Base-by-base conservation (phyloP, 805 yeast genomes). In the Yamadazyma sp. region DNA sequence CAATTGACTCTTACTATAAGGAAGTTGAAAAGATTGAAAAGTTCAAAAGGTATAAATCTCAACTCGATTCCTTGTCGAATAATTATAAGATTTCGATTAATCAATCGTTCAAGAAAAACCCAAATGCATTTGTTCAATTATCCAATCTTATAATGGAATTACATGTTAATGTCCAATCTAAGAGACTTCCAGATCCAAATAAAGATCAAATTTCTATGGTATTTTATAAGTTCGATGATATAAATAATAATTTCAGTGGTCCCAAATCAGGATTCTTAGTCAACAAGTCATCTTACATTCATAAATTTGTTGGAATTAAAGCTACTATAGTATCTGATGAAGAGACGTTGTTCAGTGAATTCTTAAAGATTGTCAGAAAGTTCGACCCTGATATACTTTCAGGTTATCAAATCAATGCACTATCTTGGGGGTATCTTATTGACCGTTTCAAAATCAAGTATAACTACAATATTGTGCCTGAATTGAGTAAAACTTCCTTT, bases 401-500 rank as follows among this genome's bases (percentile, higher is more conserved):
- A 0, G 98, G 97, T 0, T 93, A 74, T 54, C 98, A 93, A 50
- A 71, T 86, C 5, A 84, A 86, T 43, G 62, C 80, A 1, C 49
- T 74, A 0, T 86, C 97, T 0, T 91, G 98, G 98, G 98, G 98
- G 0, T 93, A 85, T 49, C 35, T 89, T 0, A 69, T 85, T 17
- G 93, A 85, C 34, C 56, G 98, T 30, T 70, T 75, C 37, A 53
- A 64, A 12, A 42, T 39, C 0, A 58, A 52, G 2, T 69, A 69
- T 48, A 74, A 73, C 2, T 57, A 71, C 9, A 82, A 86, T 45
- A 44, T 87, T 3, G 54, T 73, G n/a, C 62, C 68, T 0, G 73
- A 76, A 27, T 53, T 88, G 1, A 77, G 95, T 1, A 61, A 96
- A 36, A 81, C 81, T 0, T 57, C 51, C 1, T 47, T 40, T 16